Evolutionary conservation across 495 filamentous ascomycete species (phyloP), one percentile per base, ranked within the genome.

Genomic region (Daldinia grandis): DNA sequence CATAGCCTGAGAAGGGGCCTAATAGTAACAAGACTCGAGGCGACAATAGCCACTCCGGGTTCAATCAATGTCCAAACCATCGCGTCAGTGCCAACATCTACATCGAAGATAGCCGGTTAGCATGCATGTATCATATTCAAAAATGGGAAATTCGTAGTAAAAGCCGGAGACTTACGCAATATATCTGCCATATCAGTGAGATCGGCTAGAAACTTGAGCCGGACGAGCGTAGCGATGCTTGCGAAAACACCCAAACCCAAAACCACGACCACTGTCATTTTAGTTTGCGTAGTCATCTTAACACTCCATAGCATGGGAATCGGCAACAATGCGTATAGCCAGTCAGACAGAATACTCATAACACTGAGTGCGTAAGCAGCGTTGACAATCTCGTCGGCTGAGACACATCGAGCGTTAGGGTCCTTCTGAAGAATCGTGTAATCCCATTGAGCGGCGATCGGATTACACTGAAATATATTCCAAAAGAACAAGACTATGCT

Each of bases 41-140:
- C 80, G 4, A 77, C 71, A 28, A 83, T 82, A 19, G 81, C 81
- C 33, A 83, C 76, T 9, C 80, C 81, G 1, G 81, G 81, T 64
- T 83, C 81, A 35, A 83, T 66, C 27, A 81, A 58, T 14, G 81
- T 81, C 81, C 81, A 83, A 2, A 81, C 76, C 81, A 80, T 81
- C 3, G 78, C 76, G 27, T 78, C 66, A 19, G 79, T 83, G 3
- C 76, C 78, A 42, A 71, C 67, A 64, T 76, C 76, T 81, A 58
- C 54, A 35, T 63, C 24, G 21, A 10, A 56, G 7, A 47, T 17
- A 25, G 21, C 5, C 19, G 28, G 27, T 65, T n/a, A 64, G 60
- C 58, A 64, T 14, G 38, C 21, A 25, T 38, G 7, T 1, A 31
- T 31, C n/a, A 27, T 17, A 27, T 19, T 24, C 37, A 38, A 8